Evolutionary conservation across 768 basidiomycete genomes (phyloP).

Genomic region (Russula lepida): DNA sequence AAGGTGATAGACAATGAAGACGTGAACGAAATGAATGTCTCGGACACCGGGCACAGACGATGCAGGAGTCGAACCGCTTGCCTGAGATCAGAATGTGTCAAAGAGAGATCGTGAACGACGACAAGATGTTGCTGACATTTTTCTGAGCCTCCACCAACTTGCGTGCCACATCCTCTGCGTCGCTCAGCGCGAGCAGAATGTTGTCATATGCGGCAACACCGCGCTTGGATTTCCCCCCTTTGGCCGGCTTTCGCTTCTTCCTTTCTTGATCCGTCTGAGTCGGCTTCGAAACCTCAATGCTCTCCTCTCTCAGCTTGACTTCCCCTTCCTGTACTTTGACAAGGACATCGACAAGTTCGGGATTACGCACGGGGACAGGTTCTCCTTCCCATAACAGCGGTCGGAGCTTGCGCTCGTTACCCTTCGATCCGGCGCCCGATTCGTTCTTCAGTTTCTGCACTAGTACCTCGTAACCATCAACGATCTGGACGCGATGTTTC

Average conservation of each 20-base stretch:
- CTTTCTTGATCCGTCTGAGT: conserved; percentile 27
- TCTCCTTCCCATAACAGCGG: conserved; percentile 72
- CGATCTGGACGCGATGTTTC: conserved; percentile 48
- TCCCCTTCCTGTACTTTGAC: conserved; percentile 77
- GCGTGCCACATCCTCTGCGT: conserved; percentile 79
- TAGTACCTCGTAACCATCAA: conserved; percentile 53
- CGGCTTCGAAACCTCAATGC: conserved; percentile 23
- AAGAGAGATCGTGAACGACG: not conserved
- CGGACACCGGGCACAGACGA: conserved; percentile 41
- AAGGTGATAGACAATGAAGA: conserved; percentile 82
- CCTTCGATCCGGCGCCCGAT: conserved; percentile 29
- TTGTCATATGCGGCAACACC: conserved; percentile 84
- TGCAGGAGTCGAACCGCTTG: conserved; percentile 36
- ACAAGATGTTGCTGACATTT: conserved; percentile 42
- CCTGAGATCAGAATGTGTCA: conserved; percentile 22
- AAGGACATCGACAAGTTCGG: conserved; percentile 84
- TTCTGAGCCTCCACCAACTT: conserved; percentile 80
- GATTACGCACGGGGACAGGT: conserved; percentile 77
- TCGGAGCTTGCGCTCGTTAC: conserved; percentile 43
- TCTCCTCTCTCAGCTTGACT: conserved; percentile 40
- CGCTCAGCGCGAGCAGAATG: conserved; percentile 74
- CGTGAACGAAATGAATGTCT: conserved; percentile 78
- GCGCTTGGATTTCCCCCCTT: conserved; percentile 47
- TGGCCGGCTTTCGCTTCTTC: conserved; percentile 32
- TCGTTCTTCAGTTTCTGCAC: conserved; percentile 44